Conservation (phyloP, 1,284 basidiomycete genomes). For the Sphaerobolus stellatus region DNA sequence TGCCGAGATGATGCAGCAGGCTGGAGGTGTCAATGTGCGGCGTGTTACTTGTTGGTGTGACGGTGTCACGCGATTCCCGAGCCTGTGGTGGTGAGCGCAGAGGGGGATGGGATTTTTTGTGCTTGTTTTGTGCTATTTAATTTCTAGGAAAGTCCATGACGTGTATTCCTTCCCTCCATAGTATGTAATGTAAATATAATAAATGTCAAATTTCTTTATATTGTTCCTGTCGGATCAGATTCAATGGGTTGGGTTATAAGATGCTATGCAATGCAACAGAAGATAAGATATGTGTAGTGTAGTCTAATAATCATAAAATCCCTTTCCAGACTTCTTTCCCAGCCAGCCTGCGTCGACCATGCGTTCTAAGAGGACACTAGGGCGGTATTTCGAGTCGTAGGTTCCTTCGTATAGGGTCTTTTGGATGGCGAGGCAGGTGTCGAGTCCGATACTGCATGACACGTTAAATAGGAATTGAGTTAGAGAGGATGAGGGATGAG, state of each 20-base stretch:
- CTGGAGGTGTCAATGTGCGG: background rate
- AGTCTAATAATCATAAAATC: slow-evolving; percentile 71
- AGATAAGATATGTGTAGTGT: no score
- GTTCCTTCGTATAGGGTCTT: slow-evolving; percentile 87
- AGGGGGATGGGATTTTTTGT: no score
- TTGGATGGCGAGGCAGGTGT: slow-evolving; percentile 89
- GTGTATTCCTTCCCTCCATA: no score
- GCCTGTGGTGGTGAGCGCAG: no score
- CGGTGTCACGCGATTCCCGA: background rate
- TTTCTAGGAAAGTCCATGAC: no score
- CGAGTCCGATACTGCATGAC: slow-evolving; percentile 78
- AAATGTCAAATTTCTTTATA: no score
- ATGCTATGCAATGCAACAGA: no score
- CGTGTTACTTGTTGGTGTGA: background rate
- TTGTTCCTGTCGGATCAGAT: no score
- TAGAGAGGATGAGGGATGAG: slow-evolving; percentile 45
- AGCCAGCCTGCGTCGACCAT: slow-evolving; percentile 98
- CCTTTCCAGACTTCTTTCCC: slow-evolving; percentile 88
- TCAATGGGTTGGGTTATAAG: no score
- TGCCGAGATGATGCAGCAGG: background rate
- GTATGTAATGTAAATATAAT: no score
- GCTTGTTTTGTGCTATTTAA: no score
- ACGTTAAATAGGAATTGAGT: slow-evolving; percentile 55
- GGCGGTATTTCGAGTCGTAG: slow-evolving; percentile 96
- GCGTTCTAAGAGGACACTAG: slow-evolving; percentile 82